phyloP scores from a whole-genome alignment of 1,284 basidiomycete genomes.

The Ceratobasidium sp. region DNA sequence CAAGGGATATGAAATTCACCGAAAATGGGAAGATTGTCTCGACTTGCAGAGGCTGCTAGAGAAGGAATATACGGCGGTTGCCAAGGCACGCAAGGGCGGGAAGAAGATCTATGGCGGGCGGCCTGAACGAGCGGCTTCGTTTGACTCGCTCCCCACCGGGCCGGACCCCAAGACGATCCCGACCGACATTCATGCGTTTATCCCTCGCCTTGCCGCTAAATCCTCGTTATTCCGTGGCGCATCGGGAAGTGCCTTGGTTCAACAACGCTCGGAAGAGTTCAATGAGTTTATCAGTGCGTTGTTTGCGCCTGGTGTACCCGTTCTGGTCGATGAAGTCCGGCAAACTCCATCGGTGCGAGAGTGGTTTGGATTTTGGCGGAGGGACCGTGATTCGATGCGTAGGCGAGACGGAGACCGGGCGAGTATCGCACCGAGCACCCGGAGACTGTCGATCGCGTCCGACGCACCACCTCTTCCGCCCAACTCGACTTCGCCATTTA shows the following conservation, averaged over 20 bases:
- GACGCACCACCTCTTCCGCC: slow-evolving; percentile 25
- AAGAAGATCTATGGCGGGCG: slow-evolving; percentile 15
- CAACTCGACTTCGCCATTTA: background rate
- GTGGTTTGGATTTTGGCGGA: slow-evolving; percentile 43
- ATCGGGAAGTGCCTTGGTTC: slow-evolving; percentile 36
- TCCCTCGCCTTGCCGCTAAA: slow-evolving; percentile 41
- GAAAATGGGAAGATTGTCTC: slow-evolving; percentile 44
- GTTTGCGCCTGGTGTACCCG: slow-evolving; percentile 35
- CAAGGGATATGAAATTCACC: slow-evolving; percentile 39
- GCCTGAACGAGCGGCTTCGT: slow-evolving; percentile 39
- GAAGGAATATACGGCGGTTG: slow-evolving; percentile 37
- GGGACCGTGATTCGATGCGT: slow-evolving; percentile 40
- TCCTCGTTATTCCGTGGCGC: slow-evolving; percentile 39
- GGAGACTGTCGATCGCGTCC: slow-evolving; percentile 18
- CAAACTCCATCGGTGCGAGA: slow-evolving; percentile 38
- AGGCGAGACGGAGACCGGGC: slow-evolving; percentile 30
- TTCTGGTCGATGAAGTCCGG: slow-evolving; percentile 38
- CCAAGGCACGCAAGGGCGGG: slow-evolving; percentile 38
- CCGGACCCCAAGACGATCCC: slow-evolving; percentile 39
- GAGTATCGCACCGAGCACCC: slow-evolving; percentile 8
- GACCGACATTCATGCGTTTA: slow-evolving; percentile 37
- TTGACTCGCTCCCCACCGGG: slow-evolving; percentile 42
- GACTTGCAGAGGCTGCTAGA: slow-evolving; percentile 41
- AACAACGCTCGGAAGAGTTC: slow-evolving; percentile 41
- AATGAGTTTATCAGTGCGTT: slow-evolving; percentile 40